Percentiles rank a stretch among this genome's conserved stretches.
Conservation (phyloP, 192 early-diverging fungal species). For the Endogone sp. region DNA sequence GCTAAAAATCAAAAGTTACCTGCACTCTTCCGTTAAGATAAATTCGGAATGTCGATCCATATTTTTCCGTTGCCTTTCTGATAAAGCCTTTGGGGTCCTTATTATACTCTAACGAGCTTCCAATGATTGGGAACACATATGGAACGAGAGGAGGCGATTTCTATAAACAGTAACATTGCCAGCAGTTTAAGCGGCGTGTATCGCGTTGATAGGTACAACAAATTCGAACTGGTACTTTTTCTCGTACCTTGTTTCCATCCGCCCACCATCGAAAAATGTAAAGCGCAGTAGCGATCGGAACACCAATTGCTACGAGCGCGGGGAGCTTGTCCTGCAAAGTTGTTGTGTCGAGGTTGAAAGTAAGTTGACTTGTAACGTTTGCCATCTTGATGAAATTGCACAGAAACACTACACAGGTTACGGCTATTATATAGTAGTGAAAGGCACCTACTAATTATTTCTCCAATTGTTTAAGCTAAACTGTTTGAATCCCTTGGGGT, state of each 20-base stretch:
- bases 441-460: too few species aligned
- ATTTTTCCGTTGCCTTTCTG: neutral
- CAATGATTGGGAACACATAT: constrained; percentile 16
- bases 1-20: neutral
- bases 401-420: too few species aligned
- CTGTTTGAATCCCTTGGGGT: too few species aligned
- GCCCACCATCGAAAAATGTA: neutral
- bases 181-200: neutral
- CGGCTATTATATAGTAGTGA: too few species aligned
- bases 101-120: constrained; percentile 7
- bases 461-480: too few species aligned
- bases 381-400: too few species aligned
- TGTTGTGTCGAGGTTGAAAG: neutral
- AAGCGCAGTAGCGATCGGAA: neutral
- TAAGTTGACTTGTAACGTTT: neutral
- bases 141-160: constrained; percentile 3
- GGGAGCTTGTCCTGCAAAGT: neutral
- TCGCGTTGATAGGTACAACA: neutral
- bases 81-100: constrained; percentile 18
- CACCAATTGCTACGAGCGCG: too few species aligned
- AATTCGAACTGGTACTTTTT: too few species aligned
- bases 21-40: constrained; percentile 2
- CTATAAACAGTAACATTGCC: too few species aligned
- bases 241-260: neutral
- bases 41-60: constrained; percentile 16